Evolutionary conservation across 306 rosid genomes (phyloP).

Genomic region (Prinsepia uniflora): DNA sequence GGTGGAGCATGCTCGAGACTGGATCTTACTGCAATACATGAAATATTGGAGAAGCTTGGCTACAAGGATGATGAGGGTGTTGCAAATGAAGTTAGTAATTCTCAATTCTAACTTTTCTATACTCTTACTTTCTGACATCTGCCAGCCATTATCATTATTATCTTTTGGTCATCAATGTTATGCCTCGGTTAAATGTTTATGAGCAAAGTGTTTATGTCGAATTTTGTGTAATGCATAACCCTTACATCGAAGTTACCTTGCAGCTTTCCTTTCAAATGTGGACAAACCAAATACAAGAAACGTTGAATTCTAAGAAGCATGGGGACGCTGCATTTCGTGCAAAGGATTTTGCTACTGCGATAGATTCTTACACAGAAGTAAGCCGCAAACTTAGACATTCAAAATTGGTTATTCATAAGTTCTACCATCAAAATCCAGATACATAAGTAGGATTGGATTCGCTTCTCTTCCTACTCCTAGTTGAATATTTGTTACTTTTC

Average conservation of each 20-base stretch:
- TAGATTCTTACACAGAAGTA: constrained; percentile 80
- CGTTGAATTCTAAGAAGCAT: constrained; percentile 82
- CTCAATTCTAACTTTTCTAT: not conserved
- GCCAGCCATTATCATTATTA: not conserved
- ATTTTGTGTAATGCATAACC: not conserved
- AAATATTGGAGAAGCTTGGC: constrained; percentile 76
- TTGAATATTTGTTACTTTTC: constrained; percentile 10
- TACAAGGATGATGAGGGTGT: constrained; percentile 97
- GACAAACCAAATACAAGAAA: constrained; percentile 94
- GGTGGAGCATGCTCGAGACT: constrained; percentile 91
- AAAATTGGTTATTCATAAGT: not conserved
- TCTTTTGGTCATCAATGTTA: not conserved
- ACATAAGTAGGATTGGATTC: constrained; percentile 5
- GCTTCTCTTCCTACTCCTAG: not conserved
- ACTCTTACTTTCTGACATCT: not conserved
- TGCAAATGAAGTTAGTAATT: constrained; percentile 76
- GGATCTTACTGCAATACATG: constrained; percentile 92
- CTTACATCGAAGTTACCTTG: constrained; percentile 25
- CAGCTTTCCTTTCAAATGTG: constrained; percentile 99
- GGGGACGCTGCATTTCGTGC: constrained; percentile 90
- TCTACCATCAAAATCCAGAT: constrained; percentile 12
- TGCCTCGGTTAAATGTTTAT: not conserved
- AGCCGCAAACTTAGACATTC: constrained; percentile 29
- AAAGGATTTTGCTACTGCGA: constrained; percentile 61
- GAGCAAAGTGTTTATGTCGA: not conserved